Base-by-base conservation (phyloP, 2,329 filamentous ascomycete species). In the Pseudogymnoascus sp. region DNA sequence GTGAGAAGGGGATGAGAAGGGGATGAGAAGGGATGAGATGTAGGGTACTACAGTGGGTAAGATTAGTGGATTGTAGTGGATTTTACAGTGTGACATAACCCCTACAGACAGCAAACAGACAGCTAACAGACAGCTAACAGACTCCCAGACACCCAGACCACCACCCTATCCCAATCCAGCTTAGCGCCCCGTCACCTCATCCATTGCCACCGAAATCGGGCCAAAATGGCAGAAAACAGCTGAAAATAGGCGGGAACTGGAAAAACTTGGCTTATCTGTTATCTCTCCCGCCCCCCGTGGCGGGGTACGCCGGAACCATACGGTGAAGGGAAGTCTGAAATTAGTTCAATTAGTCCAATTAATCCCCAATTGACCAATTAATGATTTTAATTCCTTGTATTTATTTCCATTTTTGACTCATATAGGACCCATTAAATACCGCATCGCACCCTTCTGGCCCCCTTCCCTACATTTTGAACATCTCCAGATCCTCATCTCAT, bases 231-330 rank as follows among this genome's bases (percentile, higher is more conserved):
- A 28, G 12, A 49, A 49, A 30, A 12, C 4, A 19, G 16, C 39
- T 23, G 39, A 42, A 42, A 52, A 30, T 9, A 30, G 23, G 25
- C n/a, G 14, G 6, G 6, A 52, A 52, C 4, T 12, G 12, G 11
- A n/a, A 52, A 49, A 52, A 52, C 14, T 30, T 52, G 45, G 45
- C 45, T 52, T 52, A 52, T 52, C 45, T 28, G 45, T 28, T 52
- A 52, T 52, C 45, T 28, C 5, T 30, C 6, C 45, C 45, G 45
- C 45, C 45, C 45, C 42, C 45, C 45, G 45, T 52, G 45, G 45
- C 45, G 45, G 45, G 45, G 45, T 52, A 52, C 45, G 25, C 45
- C 45, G 45, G 45, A 52, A 52, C 45, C 45, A 52, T 52, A 52
- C 45, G 45, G 45, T 52, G 45, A 52, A 30, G n/a, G 25, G 45